Percentiles rank a stretch among this genome's conserved stretches.
phyloP scores from a whole-genome alignment of 2,329 filamentous ascomycete genomes.

The Penicillium sp. region DNA sequence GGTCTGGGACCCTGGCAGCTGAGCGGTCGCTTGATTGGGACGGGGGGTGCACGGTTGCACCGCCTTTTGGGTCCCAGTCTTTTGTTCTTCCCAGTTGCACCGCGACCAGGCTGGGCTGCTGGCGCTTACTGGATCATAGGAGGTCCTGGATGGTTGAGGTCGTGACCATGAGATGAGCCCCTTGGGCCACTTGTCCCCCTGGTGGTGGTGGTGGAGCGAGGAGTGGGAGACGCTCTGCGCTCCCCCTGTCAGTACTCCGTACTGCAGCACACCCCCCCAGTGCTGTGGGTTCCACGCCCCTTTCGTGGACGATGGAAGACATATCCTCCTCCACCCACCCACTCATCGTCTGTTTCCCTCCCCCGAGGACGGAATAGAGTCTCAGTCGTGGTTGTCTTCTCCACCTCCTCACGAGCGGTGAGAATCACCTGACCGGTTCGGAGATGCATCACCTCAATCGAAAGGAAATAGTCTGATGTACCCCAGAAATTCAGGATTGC shows the following conservation, averaged over 20 bases:
- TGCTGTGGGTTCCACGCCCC: not conserved
- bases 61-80: slow-evolving; percentile 11
- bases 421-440: slow-evolving; percentile 18
- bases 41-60: not conserved
- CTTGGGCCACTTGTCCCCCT: not conserved
- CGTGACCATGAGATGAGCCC: not conserved
- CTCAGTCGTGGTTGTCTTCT: not conserved
- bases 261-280: not conserved
- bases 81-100: not conserved
- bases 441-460: slow-evolving; percentile 11
- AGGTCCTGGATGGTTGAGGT: not conserved
- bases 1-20: slow-evolving; percentile 17
- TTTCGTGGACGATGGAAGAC: too few relatives aligned
- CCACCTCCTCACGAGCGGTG: slow-evolving; percentile 7
- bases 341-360: not conserved
- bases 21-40: not conserved
- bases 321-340: not conserved
- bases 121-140: slow-evolving; percentile 8
- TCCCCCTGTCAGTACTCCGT: not conserved
- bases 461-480: slow-evolving; percentile 14
- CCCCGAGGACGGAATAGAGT: too few relatives aligned
- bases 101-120: not conserved
- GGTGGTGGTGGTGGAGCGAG: not conserved
- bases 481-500: slow-evolving; percentile 24
- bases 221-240: not conserved